phyloP scores from a whole-genome alignment of 495 filamentous ascomycete species.

The Penicillium antarcticum region DNA sequence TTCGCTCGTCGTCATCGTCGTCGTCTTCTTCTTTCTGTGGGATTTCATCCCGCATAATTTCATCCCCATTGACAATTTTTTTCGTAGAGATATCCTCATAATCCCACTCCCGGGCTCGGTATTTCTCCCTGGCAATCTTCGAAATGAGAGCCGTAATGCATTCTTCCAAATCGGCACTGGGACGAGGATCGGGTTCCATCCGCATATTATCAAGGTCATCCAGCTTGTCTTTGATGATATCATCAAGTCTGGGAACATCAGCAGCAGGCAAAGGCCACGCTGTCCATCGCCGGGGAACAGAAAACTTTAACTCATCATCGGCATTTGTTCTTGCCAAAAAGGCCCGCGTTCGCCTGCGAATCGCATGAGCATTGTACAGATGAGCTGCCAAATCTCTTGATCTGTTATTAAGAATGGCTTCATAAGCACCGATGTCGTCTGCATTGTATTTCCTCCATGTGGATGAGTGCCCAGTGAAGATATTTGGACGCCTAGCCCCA shows the following conservation, averaged over 20 bases:
- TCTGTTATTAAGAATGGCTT: conserved; percentile 52
- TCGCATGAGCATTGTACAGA: conserved; percentile 68
- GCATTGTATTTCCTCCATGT: conserved; percentile 61
- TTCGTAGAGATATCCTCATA: conserved; percentile 4
- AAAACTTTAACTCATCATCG: conserved; percentile 19
- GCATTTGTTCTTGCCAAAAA: conserved; percentile 20
- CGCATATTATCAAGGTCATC: conserved; percentile 47
- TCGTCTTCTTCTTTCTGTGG: conserved; percentile 8
- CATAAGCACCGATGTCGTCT: conserved; percentile 54
- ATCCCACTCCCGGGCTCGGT: conserved; percentile 37
- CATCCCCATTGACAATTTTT: not conserved
- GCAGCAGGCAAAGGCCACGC: conserved; percentile 70
- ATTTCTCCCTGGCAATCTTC: conserved; percentile 62
- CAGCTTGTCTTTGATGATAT: conserved; percentile 38
- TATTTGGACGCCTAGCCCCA: conserved; percentile 45
- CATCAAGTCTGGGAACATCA: conserved; percentile 56
- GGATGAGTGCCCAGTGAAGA: conserved; percentile 47
- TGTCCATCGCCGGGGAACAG: conserved; percentile 59
- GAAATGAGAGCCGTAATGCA: conserved; percentile 59
- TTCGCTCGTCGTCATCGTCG: conserved; percentile 9
- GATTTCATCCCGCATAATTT: conserved; percentile 1
- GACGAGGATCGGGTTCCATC: conserved; percentile 35
- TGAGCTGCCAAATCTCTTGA: conserved; percentile 67
- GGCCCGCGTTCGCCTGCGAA: conserved; percentile 47
- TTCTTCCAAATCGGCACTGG: conserved; percentile 63